Evolutionary conservation across 495 filamentous ascomycete species (phyloP).

Genomic region (Paragyromitra xinjiangensis): DNA sequence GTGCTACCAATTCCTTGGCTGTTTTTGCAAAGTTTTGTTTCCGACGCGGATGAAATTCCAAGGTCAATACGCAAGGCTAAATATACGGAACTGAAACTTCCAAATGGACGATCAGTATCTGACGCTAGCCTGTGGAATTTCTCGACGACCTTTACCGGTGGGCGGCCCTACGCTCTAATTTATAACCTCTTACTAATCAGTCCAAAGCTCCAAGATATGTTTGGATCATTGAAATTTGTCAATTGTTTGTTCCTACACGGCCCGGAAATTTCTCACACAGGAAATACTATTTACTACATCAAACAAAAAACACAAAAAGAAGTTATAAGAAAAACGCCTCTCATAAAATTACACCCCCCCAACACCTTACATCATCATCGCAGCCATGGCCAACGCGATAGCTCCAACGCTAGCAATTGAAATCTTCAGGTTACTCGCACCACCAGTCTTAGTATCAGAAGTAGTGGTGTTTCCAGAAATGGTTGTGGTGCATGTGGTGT

Average conservation of each 20-base stretch:
- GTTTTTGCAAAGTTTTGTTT: not conserved
- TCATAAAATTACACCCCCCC: not conserved
- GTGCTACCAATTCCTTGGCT: too few species aligned
- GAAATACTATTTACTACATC: not conserved
- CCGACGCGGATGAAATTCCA: too few species aligned
- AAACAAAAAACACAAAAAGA: not conserved
- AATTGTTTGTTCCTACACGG: too few species aligned
- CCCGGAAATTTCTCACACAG: not conserved
- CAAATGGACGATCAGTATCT: too few species aligned
- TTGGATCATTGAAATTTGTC: too few species aligned
- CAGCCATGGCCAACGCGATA: constrained; percentile 10
- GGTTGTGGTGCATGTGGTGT: not conserved
- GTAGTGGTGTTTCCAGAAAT: not conserved
- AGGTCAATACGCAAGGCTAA: too few species aligned
- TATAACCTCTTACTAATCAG: too few species aligned
- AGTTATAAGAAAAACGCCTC: not conserved
- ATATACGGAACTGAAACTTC: too few species aligned
- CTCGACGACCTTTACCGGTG: too few species aligned
- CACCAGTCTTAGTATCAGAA: not conserved
- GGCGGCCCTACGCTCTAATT: too few species aligned
- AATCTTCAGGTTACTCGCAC: constrained; percentile 3
- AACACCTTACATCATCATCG: constrained; percentile 14
- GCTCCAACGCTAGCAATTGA: constrained; percentile 14
- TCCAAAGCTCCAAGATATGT: too few species aligned
- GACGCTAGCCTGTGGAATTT: too few species aligned